phyloP scores from a whole-genome alignment of 2,329 filamentous ascomycete species.

The Diplocarpon rosae region DNA sequence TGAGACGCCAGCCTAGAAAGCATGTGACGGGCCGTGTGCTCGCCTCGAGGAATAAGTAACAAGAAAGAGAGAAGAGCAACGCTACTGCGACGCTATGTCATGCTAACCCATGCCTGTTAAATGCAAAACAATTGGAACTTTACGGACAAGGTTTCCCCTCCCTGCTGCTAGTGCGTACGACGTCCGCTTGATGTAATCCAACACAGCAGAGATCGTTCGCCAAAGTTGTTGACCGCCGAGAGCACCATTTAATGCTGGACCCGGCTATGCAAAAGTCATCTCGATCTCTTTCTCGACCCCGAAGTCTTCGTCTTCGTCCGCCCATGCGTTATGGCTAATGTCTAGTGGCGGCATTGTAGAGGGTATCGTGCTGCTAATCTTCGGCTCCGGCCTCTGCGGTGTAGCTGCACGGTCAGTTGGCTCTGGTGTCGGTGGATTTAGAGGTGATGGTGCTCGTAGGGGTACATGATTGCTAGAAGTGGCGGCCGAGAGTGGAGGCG shows the following conservation, averaged over 20 bases:
- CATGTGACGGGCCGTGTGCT: background rate
- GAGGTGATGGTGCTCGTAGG: conserved; percentile 3
- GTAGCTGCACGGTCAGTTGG: conserved; percentile 9
- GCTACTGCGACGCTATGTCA: no score
- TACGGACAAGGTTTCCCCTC: no score
- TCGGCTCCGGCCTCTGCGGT: conserved; percentile 30
- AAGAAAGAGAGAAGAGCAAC: no score
- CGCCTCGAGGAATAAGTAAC: background rate
- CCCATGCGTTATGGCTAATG: conserved; percentile 53
- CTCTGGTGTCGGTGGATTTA: conserved; percentile 3
- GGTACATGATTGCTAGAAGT: conserved; percentile 12
- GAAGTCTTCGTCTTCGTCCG: conserved; percentile 57
- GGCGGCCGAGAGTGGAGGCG: conserved; percentile 13
- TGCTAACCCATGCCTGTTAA: no score
- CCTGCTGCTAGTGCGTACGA: no score
- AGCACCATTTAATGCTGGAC: no score
- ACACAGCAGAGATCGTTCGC: no score
- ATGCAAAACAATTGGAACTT: no score
- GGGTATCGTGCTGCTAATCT: conserved; percentile 38
- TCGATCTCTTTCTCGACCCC: conserved; percentile 64
- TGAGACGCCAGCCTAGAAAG: no score
- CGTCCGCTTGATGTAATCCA: no score
- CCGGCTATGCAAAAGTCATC: conserved; percentile 57
- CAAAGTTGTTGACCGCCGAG: no score
- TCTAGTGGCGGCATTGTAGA: conserved; percentile 32